Conservation (phyloP, 1,284 basidiomycete species). For the Sporisorium reilianum region DNA sequence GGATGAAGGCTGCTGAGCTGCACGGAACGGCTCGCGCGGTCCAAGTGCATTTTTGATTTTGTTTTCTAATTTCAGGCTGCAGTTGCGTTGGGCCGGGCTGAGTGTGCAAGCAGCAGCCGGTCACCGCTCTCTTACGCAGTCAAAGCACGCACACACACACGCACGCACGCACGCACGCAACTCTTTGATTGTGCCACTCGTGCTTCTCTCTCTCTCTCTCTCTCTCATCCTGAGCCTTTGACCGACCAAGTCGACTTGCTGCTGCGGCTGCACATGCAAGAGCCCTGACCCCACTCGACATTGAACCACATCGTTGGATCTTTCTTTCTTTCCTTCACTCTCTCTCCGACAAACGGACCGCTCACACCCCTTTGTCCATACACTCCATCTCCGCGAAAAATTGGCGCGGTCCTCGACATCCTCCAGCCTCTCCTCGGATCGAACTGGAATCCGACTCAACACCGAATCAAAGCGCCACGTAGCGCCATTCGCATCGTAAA, state of each 20-base stretch:
- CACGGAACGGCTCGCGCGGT: neutral
- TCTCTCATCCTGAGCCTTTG: no score
- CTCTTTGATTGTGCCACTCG: no score
- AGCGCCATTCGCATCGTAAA: neutral
- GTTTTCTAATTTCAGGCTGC: no score
- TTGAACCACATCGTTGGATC: neutral
- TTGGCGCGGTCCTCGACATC: slow-evolving; percentile 4
- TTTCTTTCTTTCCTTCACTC: neutral
- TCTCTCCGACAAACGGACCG: neutral
- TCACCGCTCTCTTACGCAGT: no score
- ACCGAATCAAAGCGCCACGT: no score
- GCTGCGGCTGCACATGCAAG: no score
- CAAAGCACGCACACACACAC: no score
- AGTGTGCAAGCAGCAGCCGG: neutral
- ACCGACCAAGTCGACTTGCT: no score
- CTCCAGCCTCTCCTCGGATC: neutral
- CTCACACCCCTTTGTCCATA: neutral
- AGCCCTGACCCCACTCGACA: neutral
- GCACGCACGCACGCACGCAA: no score
- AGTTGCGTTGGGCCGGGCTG: neutral
- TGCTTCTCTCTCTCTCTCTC: no score
- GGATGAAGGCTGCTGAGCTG: neutral
- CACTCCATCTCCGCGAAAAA: neutral
- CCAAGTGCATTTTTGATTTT: neutral
- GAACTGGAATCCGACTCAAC: neutral